phyloP scores from a whole-genome alignment of 1,139 yeast genomes.

The Pichia sp. region DNA sequence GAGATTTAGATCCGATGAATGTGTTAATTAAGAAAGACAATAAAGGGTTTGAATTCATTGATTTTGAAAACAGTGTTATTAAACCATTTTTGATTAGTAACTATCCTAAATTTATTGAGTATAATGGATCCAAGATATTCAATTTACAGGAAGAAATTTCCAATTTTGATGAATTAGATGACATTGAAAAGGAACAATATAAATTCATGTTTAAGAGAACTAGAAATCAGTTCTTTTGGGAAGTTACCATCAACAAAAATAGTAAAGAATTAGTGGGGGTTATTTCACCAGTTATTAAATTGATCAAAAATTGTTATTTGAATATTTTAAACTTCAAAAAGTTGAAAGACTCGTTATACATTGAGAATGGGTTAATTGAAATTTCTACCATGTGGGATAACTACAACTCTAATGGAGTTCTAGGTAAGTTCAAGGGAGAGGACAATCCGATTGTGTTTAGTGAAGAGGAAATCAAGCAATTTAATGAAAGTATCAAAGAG shows the following conservation, averaged over 20 bases:
- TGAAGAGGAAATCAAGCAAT: conserved; percentile 43
- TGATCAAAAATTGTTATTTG: conserved; percentile 57
- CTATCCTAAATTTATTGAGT: conserved; percentile 77
- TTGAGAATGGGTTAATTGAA: conserved; percentile 65
- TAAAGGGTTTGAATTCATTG: conserved; percentile 48
- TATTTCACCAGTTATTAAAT: conserved; percentile 69
- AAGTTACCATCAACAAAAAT: conserved; percentile 58
- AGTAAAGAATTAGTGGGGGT: conserved; percentile 66
- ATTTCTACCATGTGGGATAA: conserved; percentile 71
- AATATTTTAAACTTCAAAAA: conserved; percentile 59
- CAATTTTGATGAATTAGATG: conserved; percentile 58
- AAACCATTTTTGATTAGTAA: conserved; percentile 75
- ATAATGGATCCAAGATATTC: conserved; percentile 82
- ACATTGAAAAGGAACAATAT: conserved; percentile 69
- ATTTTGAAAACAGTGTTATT: conserved; percentile 72
- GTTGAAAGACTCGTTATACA: conserved; percentile 56
- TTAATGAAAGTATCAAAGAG: conserved; percentile 51
- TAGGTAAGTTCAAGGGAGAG: conserved; percentile 32
- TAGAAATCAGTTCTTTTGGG: conserved; percentile 88
- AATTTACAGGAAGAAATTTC: conserved; percentile 68
- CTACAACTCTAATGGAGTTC: conserved; percentile 56
- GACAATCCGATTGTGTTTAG: conserved; percentile 59
- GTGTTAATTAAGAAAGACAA: conserved; percentile 46
- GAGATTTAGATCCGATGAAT: conserved; percentile 90
- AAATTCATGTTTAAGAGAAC: conserved; percentile 83